These are phyloP conservation scores for Colletotrichum sp. DNA, from an alignment of 2,329 filamentous ascomycete species.

Conservation along the genomic window DNA sequence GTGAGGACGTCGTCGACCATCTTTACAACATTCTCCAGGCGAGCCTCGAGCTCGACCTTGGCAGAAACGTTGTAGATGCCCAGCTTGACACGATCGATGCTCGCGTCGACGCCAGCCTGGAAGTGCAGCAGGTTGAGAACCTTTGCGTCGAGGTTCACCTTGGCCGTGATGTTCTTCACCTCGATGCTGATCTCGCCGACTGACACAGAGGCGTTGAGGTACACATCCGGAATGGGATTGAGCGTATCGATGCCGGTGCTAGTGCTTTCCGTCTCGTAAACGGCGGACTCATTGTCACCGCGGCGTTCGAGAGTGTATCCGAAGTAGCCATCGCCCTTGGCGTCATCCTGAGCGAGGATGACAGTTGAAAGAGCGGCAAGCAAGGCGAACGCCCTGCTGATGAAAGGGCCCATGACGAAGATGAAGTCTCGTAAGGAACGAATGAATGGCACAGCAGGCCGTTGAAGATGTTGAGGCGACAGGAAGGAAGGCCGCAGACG, in stretches of 20 bases:
- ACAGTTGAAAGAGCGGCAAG: slow-evolving; percentile 29
- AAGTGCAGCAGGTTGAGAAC: slow-evolving; percentile 63
- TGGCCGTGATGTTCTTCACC: slow-evolving; percentile 64
- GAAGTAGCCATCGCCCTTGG: slow-evolving; percentile 50
- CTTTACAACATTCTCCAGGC: slow-evolving; percentile 61
- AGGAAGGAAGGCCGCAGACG: not conserved
- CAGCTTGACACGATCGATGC: slow-evolving; percentile 60
- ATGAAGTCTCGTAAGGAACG: not conserved
- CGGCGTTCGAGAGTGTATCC: slow-evolving; percentile 58
- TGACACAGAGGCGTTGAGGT: slow-evolving; percentile 61
- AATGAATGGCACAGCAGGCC: slow-evolving; percentile 6
- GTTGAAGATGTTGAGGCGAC: not conserved
- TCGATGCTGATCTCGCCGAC: slow-evolving; percentile 63
- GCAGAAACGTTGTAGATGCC: slow-evolving; percentile 63
- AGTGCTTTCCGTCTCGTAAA: slow-evolving; percentile 59
- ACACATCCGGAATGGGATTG: slow-evolving; percentile 58
- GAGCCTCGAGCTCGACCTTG: slow-evolving; percentile 62
- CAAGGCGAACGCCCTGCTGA: slow-evolving; percentile 26
- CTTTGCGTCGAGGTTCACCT: slow-evolving; percentile 63
- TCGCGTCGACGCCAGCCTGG: slow-evolving; percentile 64
- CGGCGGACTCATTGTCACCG: slow-evolving; percentile 52
- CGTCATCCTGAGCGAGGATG: slow-evolving; percentile 31
- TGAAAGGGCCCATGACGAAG: not conserved
- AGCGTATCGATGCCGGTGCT: slow-evolving; percentile 44
- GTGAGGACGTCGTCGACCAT: slow-evolving; percentile 64